Evolutionary conservation across 23 red algal species (phyloP).

Genomic region (Gracilaria vermiculophylla): DNA sequence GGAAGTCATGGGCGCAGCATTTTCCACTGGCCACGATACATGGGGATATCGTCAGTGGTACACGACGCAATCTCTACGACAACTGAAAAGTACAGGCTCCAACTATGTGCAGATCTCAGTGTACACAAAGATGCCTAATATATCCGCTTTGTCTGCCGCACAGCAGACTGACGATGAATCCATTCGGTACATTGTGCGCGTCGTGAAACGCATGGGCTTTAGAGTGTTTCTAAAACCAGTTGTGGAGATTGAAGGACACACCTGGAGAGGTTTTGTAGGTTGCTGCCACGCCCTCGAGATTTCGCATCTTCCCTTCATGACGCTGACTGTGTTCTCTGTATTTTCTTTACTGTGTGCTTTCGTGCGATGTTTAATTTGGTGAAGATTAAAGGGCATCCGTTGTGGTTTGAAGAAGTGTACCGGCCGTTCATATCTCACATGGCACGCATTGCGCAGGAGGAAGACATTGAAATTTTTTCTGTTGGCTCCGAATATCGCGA

Average conservation of each 20-base stretch:
- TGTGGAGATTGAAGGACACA: background rate
- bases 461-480: background rate
- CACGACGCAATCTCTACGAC: background rate
- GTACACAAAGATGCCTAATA: background rate
- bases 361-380: too few relatives aligned
- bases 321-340: too few relatives aligned
- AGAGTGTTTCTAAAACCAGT: slow-evolving; percentile 25
- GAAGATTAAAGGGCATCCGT: background rate
- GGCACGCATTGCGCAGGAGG: slow-evolving; percentile 12
- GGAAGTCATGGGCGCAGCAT: background rate
- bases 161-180: background rate
- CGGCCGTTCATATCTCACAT: background rate
- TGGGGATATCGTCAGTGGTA: background rate
- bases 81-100: background rate
- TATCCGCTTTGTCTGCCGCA: too few relatives aligned
- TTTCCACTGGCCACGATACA: background rate
- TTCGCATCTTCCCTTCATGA: background rate
- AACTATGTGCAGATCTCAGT: background rate
- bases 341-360: too few relatives aligned
- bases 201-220: background rate
- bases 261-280: slow-evolving; percentile 16
- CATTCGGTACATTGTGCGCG: slow-evolving; percentile 12
- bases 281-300: background rate
- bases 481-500: slow-evolving; percentile 9
- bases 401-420: slow-evolving; percentile 16